Conservation (phyloP, 2,329 filamentous ascomycete genomes). For the Ceratocystis albifundus region DNA sequence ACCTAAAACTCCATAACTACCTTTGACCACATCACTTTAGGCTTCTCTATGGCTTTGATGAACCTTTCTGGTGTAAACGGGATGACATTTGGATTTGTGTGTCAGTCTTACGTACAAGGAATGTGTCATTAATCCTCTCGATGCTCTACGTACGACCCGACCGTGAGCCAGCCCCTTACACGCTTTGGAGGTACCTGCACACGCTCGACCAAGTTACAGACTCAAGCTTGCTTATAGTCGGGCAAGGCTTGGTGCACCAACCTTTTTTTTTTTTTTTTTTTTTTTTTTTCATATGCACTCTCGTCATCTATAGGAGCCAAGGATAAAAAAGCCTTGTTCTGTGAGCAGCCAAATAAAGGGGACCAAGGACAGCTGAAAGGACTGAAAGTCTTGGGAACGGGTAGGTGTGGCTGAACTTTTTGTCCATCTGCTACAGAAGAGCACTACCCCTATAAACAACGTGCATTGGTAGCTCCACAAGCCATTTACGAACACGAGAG, state of each 20-base stretch:
- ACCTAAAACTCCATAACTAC: neutral
- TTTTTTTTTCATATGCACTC: neutral
- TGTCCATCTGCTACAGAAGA: no score
- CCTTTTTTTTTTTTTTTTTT: neutral
- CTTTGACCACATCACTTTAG: neutral
- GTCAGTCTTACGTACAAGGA: neutral
- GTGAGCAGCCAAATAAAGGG: neutral
- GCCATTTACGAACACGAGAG: no score
- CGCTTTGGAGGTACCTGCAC: neutral
- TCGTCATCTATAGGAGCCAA: neutral
- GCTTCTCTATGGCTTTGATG: neutral
- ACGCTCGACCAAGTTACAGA: neutral
- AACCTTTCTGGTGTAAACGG: neutral
- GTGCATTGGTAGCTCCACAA: no score
- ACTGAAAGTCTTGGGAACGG: neutral
- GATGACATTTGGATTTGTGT: neutral
- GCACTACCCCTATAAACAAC: no score
- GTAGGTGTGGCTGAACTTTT: no score
- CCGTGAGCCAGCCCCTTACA: neutral
- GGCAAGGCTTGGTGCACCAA: neutral
- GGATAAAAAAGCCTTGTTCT: neutral
- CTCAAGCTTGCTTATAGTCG: neutral
- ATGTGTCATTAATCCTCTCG: slow-evolving; percentile 2
- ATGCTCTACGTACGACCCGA: neutral
- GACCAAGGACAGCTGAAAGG: neutral